These are phyloP conservation scores for Eimeria zaria DNA, from an alignment of 169 alveolate species.

Conservation along the genomic window DNA sequence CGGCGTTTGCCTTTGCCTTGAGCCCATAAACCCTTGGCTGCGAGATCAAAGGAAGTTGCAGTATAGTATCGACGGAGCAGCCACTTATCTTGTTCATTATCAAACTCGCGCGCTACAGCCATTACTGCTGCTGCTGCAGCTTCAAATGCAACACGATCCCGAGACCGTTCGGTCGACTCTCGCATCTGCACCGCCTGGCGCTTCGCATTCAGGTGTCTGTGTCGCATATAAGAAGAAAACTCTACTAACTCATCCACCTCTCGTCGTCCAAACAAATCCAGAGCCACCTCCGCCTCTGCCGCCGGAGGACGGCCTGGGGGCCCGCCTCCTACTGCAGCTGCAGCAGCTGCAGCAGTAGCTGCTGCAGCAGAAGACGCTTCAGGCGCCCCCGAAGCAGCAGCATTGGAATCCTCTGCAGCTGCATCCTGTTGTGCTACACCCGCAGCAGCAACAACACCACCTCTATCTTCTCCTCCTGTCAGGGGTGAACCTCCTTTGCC, in stretches of 20 bases:
- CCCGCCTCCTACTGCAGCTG: neutral
- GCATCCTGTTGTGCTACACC: neutral
- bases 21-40: conserved; percentile 40
- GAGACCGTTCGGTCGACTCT: conserved; percentile 72
- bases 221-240: conserved; percentile 74
- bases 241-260: conserved; percentile 36
- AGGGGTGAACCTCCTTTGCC: neutral
- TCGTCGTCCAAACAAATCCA: conserved; percentile 62
- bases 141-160: conserved; percentile 59
- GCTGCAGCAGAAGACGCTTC: neutral
- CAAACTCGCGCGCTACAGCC: conserved; percentile 50
- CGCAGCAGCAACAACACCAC: neutral
- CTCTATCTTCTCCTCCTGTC: neutral
- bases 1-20: conserved; percentile 31
- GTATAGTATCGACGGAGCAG: conserved; percentile 47
- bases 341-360: neutral
- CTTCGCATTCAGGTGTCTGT: conserved; percentile 61
- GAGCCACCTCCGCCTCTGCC: conserved; percentile 27
- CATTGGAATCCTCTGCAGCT: too few relatives aligned
- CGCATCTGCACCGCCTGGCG: conserved; percentile 82
- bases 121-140: conserved; percentile 75
- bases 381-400: neutral
- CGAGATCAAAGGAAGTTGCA: conserved; percentile 44
- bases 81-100: conserved; percentile 4
- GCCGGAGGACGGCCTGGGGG: neutral